Evolutionary conservation across 1,284 basidiomycete genomes (phyloP).

Genomic region (Cerioporus squamosus): DNA sequence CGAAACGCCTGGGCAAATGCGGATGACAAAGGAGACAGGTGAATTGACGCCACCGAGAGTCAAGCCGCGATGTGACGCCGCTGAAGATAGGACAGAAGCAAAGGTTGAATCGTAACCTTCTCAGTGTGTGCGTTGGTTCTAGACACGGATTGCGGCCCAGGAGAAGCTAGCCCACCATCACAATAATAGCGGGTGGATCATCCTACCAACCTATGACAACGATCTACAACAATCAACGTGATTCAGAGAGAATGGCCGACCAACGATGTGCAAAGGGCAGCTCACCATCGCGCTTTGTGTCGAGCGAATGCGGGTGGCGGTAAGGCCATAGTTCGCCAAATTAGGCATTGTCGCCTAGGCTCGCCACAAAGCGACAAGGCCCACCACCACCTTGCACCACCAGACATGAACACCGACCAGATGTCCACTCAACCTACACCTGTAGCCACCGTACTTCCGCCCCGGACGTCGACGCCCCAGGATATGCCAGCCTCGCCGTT

Average conservation of each 20-base stretch:
- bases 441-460: background rate
- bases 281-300: no score
- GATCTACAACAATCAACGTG: no score
- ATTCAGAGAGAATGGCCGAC: no score
- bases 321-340: background rate
- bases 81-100: background rate
- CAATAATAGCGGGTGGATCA: no score
- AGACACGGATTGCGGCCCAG: background rate
- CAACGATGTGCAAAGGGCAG: no score
- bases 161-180: no score
- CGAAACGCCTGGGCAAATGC: background rate
- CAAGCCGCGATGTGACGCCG: background rate
- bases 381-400: background rate
- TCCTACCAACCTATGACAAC: no score
- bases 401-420: background rate
- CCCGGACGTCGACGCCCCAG: background rate
- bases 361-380: background rate
- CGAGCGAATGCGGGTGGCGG: no score
- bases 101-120: background rate
- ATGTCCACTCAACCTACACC: background rate
- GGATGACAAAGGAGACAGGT: background rate
- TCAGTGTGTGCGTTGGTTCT: background rate
- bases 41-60: constrained; percentile 1
- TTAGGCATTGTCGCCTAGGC: background rate
- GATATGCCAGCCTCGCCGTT: no score